Evolutionary conservation across 371 early-diverging fungal genomes (phyloP), one percentile per base, ranked within the genome.

Genomic region (Apophysomyces ossiformis): DNA sequence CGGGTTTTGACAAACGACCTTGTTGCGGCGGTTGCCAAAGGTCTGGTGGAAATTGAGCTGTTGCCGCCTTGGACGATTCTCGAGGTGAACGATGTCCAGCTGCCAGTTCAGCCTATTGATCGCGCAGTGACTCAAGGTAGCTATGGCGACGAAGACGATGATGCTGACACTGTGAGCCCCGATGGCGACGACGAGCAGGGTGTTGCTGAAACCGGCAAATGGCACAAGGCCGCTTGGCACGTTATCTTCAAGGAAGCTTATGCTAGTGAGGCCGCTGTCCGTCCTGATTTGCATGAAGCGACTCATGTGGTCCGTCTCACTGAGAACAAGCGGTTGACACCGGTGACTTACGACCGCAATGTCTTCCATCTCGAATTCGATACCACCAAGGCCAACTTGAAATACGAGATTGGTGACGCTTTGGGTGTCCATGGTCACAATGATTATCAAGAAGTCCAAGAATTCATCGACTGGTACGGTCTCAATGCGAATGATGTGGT

Each of bases 281-380:
- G 92, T 18, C 89, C 93, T 5, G 93, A 92, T 63, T 65, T 89
- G 13, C 81, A 82, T 38, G 89, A 85, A 39, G 74, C 81, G 38
- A 86, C 87, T 4, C 91, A 83, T 71, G 68, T 84, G 12, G 87
- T 95, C 64, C 85, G 76, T 69, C 87, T 94, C 21, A 81, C 89
- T 15, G 90, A 92, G 64, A 89, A 92, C 82, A 79, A 85, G 50
- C 91, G 96, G 21, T 79, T 96, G 71, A 96, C 97, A 2, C 95
- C 97, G 4, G 73, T 76, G 5, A 69, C 80, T 32, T 96, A 96
- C 77, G 96, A 96, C 68, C 93, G 97, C 69, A 93, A 96, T 72
- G 92, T 96, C 12, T 95, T 97, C 90, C 97, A 97, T 78, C 84
- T 97, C 56, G 97, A 97, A 78, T 92, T 97, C 66, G 97, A 96